These are phyloP conservation scores for Mytilinidion resinicola DNA, from an alignment of 495 filamentous ascomycete species.

Conservation along the genomic window DNA sequence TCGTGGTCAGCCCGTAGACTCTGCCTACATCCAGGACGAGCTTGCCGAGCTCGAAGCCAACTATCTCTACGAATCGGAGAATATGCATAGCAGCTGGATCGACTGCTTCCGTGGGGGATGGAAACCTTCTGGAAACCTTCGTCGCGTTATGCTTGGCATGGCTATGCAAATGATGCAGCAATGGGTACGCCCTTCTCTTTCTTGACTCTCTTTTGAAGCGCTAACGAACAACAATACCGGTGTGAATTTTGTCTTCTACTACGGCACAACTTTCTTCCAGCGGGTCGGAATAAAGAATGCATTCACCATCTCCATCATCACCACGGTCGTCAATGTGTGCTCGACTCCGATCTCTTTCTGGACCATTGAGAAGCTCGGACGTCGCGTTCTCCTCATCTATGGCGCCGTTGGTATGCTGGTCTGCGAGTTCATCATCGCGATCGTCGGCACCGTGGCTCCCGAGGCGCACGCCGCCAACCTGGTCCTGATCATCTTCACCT, in stretches of 20 bases:
- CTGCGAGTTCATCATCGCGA: conserved; percentile 80
- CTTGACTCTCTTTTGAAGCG: too few relatives aligned
- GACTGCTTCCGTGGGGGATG: conserved; percentile 63
- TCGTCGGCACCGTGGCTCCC: conserved; percentile 46
- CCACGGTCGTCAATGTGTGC: conserved; percentile 75
- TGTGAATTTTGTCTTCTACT: conserved; percentile 52
- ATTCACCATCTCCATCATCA: conserved; percentile 76
- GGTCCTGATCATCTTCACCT: conserved; percentile 36
- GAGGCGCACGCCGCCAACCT: conserved; percentile 24
- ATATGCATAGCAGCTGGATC: conserved; percentile 54
- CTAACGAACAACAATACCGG: too few relatives aligned
- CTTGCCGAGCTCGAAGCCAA: conserved; percentile 71
- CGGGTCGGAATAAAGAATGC: conserved; percentile 59
- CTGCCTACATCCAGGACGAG: conserved; percentile 58
- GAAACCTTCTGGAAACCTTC: conserved; percentile 56
- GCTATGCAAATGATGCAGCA: conserved; percentile 74
- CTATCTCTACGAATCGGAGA: conserved; percentile 65
- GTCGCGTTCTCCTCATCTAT: conserved; percentile 71
- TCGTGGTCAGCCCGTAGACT: conserved; percentile 57
- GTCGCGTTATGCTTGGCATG: conserved; percentile 69
- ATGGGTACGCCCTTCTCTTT: conserved; percentile 37
- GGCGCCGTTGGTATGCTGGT: conserved; percentile 76
- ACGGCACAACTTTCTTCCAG: conserved; percentile 72
- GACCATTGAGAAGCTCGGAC: conserved; percentile 73
- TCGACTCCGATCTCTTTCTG: conserved; percentile 80